These are phyloP conservation scores for Agaricus blazei DNA, from an alignment of 768 basidiomycete genomes.

Conservation along the genomic window DNA sequence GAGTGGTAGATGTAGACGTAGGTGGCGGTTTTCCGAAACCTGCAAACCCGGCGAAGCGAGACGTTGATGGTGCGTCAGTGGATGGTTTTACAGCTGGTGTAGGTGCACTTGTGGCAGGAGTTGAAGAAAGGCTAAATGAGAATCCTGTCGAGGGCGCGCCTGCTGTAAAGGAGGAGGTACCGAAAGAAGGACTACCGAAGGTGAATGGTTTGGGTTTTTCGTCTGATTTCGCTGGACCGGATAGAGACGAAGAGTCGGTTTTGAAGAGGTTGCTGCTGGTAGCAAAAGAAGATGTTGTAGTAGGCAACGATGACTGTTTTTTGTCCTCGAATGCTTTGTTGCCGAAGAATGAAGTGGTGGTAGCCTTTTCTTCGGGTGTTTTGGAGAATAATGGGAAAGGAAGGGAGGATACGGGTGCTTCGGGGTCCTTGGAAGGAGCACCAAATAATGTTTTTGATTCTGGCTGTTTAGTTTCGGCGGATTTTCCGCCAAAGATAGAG, in stretches of 20 bases:
- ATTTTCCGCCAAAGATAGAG: constrained; percentile 2
- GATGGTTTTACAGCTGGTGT: background rate
- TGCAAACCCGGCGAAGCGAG: constrained; percentile 24
- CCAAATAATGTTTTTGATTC: constrained; percentile 10
- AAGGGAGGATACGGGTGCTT: constrained; percentile 1
- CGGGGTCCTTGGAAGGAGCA: background rate
- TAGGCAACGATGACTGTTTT: background rate
- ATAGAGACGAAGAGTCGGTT: background rate
- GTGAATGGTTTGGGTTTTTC: background rate
- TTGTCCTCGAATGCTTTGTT: background rate
- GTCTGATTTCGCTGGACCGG: background rate
- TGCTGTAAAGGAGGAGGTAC: constrained; percentile 7
- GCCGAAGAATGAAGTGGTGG: constrained; percentile 2
- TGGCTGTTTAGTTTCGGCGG: background rate
- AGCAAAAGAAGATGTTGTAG: background rate
- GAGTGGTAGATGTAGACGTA: constrained; percentile 25
- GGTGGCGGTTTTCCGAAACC: constrained; percentile 25
- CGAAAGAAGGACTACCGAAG: constrained; percentile 7
- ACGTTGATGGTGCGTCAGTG: constrained; percentile 11
- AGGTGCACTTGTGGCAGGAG: background rate
- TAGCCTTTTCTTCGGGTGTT: constrained; percentile 6
- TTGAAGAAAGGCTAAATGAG: constrained; percentile 5
- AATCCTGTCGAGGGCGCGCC: background rate
- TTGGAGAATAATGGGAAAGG: constrained; percentile 8
- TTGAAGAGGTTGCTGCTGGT: background rate